These are phyloP conservation scores for Talaromyces atroroseus DNA, from an alignment of 2,329 filamentous ascomycete genomes.

Conservation along the genomic window DNA sequence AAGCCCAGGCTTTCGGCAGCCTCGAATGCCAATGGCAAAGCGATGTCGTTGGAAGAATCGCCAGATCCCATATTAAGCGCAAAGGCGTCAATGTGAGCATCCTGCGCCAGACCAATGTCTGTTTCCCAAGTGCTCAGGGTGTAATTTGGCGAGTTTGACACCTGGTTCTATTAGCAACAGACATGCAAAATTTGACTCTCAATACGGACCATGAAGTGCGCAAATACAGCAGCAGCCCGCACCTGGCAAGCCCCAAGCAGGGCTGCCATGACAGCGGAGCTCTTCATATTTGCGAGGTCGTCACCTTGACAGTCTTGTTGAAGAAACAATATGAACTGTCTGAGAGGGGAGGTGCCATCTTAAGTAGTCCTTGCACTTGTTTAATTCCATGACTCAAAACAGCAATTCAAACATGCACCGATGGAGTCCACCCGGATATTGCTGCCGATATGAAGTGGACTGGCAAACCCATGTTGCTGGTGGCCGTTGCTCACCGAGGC, in stretches of 20 bases:
- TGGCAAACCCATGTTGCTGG: too few relatives aligned
- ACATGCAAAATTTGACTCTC: not conserved
- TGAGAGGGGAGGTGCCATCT: too few relatives aligned
- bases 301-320: too few relatives aligned
- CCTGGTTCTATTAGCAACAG: not conserved
- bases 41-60: constrained; percentile 17
- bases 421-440: too few relatives aligned
- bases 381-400: too few relatives aligned
- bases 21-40: constrained; percentile 21
- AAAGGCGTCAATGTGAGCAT: constrained; percentile 36
- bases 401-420: too few relatives aligned
- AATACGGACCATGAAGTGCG: not conserved
- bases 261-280: too few relatives aligned
- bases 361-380: too few relatives aligned
- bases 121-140: not conserved
- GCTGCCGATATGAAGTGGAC: too few relatives aligned
- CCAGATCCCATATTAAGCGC: constrained; percentile 33
- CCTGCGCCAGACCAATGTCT: constrained; percentile 32
- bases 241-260: not conserved
- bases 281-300: too few relatives aligned
- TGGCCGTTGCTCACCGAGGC: too few relatives aligned
- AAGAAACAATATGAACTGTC: too few relatives aligned
- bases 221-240: not conserved
- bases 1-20: constrained; percentile 24
- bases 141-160: not conserved